phyloP scores from a whole-genome alignment of 2,329 filamentous ascomycete genomes.

The Talaromyces sp. region DNA sequence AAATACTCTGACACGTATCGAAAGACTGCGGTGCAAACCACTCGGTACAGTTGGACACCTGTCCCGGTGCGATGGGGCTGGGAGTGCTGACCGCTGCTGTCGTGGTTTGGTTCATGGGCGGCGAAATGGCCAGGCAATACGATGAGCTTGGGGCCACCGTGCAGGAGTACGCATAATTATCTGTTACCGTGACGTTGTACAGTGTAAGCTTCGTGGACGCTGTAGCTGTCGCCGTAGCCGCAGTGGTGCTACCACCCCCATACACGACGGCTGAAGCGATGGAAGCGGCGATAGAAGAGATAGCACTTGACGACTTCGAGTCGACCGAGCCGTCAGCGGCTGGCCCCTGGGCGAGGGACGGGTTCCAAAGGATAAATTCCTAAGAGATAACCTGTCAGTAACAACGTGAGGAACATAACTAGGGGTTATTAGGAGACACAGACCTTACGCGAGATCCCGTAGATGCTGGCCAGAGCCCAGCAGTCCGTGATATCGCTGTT shows the following conservation, averaged over 20 bases:
- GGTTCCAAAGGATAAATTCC: not conserved
- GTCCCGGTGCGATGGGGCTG: not conserved
- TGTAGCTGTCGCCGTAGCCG: not conserved
- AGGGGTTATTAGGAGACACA: not conserved
- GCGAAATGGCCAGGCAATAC: not conserved
- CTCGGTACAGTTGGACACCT: not conserved
- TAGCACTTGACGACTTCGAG: no score
- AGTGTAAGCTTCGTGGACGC: no score
- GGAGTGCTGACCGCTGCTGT: not conserved
- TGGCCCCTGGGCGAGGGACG: not conserved
- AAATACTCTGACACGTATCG: not conserved
- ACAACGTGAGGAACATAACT: no score
- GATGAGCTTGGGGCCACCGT: not conserved
- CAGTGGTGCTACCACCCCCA: no score
- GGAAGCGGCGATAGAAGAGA: no score
- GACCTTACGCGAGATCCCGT: not conserved
- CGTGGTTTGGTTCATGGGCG: no score
- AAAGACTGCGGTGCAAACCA: not conserved
- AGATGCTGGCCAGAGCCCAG: not conserved
- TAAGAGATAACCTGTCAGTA: no score
- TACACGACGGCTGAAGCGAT: no score
- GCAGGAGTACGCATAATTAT: not conserved
- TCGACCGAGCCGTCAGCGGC: no score
- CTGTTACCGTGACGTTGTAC: not conserved
- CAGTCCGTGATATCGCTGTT: not conserved